Evolutionary conservation across 1,139 yeast genomes (phyloP).

Genomic region (Nakaseomyces sp.): DNA sequence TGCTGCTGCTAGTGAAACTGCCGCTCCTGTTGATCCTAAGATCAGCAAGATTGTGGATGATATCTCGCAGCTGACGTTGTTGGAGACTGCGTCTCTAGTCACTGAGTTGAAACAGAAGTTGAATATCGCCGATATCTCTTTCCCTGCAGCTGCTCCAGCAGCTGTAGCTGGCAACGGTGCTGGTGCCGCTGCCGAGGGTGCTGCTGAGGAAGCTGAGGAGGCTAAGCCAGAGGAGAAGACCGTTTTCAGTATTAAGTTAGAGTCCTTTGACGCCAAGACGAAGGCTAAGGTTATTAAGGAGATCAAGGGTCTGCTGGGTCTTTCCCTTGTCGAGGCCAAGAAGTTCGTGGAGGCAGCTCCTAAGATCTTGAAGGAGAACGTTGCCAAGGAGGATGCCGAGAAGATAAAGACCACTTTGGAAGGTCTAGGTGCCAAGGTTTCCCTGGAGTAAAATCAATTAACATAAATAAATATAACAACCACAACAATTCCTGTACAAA

Average conservation of each 20-base stretch:
- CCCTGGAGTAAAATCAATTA: conserved; percentile 60
- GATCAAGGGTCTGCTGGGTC: conserved; percentile 82
- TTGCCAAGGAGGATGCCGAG: conserved; percentile 63
- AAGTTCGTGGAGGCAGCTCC: conserved; percentile 98
- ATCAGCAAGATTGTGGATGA: conserved; percentile 81
- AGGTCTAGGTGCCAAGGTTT: conserved; percentile 88
- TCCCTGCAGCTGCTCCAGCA: conserved; percentile 54
- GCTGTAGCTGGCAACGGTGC: conserved; percentile 24
- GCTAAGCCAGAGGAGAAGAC: conserved; percentile 89
- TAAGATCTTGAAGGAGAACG: conserved; percentile 59
- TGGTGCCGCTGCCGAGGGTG: conserved; percentile 45
- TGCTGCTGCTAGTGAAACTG: conserved; percentile 37
- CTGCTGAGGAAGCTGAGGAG: conserved; percentile 66
- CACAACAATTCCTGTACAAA: background rate
- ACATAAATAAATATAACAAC: background rate
- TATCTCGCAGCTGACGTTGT: conserved; percentile 76
- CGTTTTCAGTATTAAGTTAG: conserved; percentile 83
- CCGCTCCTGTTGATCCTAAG: conserved; percentile 62
- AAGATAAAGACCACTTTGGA: conserved; percentile 86
- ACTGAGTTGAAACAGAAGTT: conserved; percentile 75
- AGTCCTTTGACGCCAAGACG: conserved; percentile 86
- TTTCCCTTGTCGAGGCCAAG: conserved; percentile 92
- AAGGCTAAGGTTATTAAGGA: conserved; percentile 98
- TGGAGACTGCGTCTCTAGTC: conserved; percentile 83
- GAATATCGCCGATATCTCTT: conserved; percentile 86